Evolutionary conservation across 495 filamentous ascomycete species (phyloP), one percentile per base, ranked within the genome.

Genomic region (Lindgomyces ingoldianus): DNA sequence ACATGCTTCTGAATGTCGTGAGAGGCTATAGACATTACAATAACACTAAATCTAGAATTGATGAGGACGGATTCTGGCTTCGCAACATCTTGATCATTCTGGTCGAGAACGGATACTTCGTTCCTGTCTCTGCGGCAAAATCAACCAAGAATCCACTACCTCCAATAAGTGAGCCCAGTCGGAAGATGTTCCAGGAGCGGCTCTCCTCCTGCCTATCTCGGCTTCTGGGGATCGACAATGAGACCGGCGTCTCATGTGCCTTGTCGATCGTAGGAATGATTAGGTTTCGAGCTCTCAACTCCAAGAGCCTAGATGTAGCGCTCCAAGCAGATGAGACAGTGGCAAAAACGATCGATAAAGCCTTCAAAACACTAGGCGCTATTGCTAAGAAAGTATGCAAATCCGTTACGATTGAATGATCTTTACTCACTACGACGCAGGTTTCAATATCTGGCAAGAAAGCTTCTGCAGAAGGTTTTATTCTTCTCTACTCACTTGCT

Each of bases 401-500:
- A 64, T 59, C 18, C 18, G 4, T 11, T 57, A 19, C 18, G 1
- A 30, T 45, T 22, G 14, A 16, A 45, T 44, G 2, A 19, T 54
- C 0, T 27, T 24, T 22, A 22, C 29, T 41, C 19, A 33, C 29
- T 49, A 14, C 44, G 11, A 19, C 36, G 16, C 33, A 70, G 50
- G 29, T 41, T n/a, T 29, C 57, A 21, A 46, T 1, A 46, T 25
- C 44, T 30, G 60, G 47, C 25, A 62, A 62, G 50, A 77, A 62
- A 74, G 76, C 56, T 30, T 76, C 72, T 52, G 70, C 74, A 3
- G 77, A 85, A 41, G 89, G 90, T 0, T 87, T 96, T 63, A 86
- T 87, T 45, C 80, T 97, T 8, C 79, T 97, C 8, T 93, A 94
- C 74, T 89, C 90, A n/a, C 81, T 96, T 58, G 87, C 88, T 1